Percentiles rank a stretch among this genome's conserved stretches.
phyloP scores from a whole-genome alignment of 2,329 filamentous ascomycete genomes.

The Trichoderma citrinoviride region DNA sequence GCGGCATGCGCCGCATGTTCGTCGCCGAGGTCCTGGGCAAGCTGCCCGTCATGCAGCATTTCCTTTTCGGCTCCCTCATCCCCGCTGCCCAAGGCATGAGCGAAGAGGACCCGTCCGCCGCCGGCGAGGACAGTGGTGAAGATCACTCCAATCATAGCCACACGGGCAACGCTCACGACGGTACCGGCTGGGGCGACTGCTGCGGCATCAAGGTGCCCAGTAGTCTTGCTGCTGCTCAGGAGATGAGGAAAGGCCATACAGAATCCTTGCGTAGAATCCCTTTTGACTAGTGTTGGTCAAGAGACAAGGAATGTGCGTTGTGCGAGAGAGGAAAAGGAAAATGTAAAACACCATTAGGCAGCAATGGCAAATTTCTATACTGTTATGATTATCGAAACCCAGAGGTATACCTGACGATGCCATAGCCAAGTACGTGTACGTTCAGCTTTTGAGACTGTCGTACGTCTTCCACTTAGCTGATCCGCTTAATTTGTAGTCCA shows the following conservation, averaged over 20 bases:
- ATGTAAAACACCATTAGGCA: no score
- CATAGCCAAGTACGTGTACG: no score
- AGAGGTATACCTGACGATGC: no score
- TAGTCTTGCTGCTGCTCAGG: slow-evolving; percentile 84
- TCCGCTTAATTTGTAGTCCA: no score
- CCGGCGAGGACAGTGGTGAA: slow-evolving; percentile 50
- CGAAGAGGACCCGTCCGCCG: slow-evolving; percentile 52
- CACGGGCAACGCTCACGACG: slow-evolving; percentile 60
- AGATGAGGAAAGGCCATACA: slow-evolving; percentile 72
- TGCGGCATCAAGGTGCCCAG: slow-evolving; percentile 98
- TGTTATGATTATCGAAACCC: no score
- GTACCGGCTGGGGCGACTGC: slow-evolving; percentile 85
- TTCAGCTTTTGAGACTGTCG: no score
- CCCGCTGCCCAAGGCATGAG: slow-evolving; percentile 82
- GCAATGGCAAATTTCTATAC: no score
- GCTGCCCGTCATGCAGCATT: slow-evolving; percentile 97
- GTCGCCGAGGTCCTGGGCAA: slow-evolving; percentile 88
- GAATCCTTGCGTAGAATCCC: slow-evolving; percentile 70
- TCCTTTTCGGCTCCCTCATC: slow-evolving; percentile 84
- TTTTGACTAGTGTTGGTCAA: slow-evolving; percentile 61
- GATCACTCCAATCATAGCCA: slow-evolving; percentile 62
- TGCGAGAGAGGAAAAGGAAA: no score
- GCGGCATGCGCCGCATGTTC: slow-evolving; percentile 96
- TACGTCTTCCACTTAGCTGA: no score
- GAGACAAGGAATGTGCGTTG: no score